A percentile compares a stretch with the other conserved stretches of the same genome.
Conservation (phyloP, 345 rosid species). For the Toxicodendron radicans region DNA sequence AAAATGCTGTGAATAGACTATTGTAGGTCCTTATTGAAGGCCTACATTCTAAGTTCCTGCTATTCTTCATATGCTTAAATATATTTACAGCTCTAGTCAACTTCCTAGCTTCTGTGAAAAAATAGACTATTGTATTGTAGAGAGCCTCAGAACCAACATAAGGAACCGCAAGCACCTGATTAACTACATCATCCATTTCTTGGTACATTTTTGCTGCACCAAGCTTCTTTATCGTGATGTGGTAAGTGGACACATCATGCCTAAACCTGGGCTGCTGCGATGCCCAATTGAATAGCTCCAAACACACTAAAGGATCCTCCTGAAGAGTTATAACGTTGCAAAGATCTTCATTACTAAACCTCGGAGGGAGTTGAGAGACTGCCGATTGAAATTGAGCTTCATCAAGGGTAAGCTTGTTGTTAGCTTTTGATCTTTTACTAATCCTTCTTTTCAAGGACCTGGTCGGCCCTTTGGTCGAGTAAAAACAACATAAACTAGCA, state of each 20-base stretch:
- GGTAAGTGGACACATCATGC: constrained; percentile 63
- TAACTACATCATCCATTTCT: constrained; percentile 84
- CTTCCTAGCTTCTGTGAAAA: constrained; percentile 75
- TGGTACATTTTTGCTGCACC: constrained; percentile 78
- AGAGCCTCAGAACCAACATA: constrained; percentile 67
- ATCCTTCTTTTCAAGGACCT: constrained; percentile 62
- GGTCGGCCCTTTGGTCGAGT: constrained; percentile 51
- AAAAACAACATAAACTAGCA: constrained; percentile 22
- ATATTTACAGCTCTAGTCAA: constrained; percentile 80
- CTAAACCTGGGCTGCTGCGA: constrained; percentile 76
- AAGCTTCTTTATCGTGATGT: constrained; percentile 69
- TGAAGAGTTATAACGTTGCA: constrained; percentile 51
- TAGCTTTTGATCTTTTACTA: constrained; percentile 55
- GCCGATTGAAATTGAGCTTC: constrained; percentile 48
- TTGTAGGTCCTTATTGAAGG: constrained; percentile 80
- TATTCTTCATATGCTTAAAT: constrained; percentile 69
- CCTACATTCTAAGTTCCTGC: constrained; percentile 58
- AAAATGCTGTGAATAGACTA: constrained; percentile 70
- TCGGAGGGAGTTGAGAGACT: constrained; percentile 60
- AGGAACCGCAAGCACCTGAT: constrained; percentile 68
- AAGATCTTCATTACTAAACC: constrained; percentile 72
- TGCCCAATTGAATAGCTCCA: constrained; percentile 83
- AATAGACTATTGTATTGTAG: constrained; percentile 69
- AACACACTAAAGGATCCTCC: constrained; percentile 71
- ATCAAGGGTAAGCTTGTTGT: constrained; percentile 50